Evolutionary conservation across 495 filamentous ascomycete genomes (phyloP).

Genomic region (Aspergillus affinis): DNA sequence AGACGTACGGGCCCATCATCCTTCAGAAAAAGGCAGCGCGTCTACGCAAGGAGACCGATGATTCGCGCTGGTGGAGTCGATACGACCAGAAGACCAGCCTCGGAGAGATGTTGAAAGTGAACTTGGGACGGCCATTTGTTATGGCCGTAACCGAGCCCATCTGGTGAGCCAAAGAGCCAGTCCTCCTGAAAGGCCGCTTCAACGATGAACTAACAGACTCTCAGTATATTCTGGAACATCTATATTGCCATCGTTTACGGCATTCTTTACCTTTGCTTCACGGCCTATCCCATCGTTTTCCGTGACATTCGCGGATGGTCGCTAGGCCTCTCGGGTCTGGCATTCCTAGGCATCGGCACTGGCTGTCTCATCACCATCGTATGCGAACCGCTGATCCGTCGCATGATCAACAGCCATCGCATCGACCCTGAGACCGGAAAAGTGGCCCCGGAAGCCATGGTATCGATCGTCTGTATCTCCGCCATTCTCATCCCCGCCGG

Average conservation of each 20-base stretch:
- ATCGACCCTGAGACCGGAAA: constrained; percentile 66
- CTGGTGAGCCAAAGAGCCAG: constrained; percentile 44
- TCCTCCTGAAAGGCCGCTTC: constrained; percentile 35
- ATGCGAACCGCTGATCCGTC: constrained; percentile 66
- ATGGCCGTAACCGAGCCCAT: constrained; percentile 84
- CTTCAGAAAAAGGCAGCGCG: constrained; percentile 66
- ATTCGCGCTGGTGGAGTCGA: constrained; percentile 73
- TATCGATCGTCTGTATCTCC: constrained; percentile 66
- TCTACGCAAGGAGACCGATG: constrained; percentile 69
- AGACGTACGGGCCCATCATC: constrained; percentile 78
- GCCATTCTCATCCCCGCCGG: constrained; percentile 66
- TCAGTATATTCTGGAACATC: constrained; percentile 71
- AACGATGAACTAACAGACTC: constrained; percentile 25
- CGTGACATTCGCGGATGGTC: constrained; percentile 70
- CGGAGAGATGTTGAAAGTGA: constrained; percentile 60
- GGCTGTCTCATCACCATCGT: constrained; percentile 64
- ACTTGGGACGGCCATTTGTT: constrained; percentile 72
- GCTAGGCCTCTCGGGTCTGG: constrained; percentile 64
- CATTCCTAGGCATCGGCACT: constrained; percentile 73
- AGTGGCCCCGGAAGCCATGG: constrained; percentile 70
- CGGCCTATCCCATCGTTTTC: constrained; percentile 79
- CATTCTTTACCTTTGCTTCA: constrained; percentile 84
- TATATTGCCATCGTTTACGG: constrained; percentile 66
- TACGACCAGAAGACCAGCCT: constrained; percentile 66
- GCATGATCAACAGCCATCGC: constrained; percentile 67